These are phyloP conservation scores for Geotrichum europaeum DNA, from an alignment of 1,139 yeast genomes.

Conservation along the genomic window DNA sequence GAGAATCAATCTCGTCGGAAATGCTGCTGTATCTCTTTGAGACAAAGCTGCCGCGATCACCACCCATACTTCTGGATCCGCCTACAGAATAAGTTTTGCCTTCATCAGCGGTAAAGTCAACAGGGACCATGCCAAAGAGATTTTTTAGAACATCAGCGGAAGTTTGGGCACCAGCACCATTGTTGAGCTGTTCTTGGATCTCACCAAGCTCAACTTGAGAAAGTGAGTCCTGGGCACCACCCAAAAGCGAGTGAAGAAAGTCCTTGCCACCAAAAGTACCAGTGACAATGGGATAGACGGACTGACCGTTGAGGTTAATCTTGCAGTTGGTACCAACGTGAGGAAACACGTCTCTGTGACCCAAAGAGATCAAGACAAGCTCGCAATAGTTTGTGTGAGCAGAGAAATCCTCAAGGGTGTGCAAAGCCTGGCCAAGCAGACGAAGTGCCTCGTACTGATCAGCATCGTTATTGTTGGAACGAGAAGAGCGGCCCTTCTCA, in stretches of 20 bases:
- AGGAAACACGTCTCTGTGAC: conserved; percentile 26
- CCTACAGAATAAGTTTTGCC: not conserved
- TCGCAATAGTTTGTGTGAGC: conserved; percentile 27
- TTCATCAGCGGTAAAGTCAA: conserved; percentile 10
- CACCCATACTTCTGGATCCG: conserved; percentile 11
- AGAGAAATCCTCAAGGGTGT: conserved; percentile 26
- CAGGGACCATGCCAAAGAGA: conserved; percentile 16
- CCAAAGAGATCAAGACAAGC: conserved; percentile 24
- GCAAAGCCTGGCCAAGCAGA: conserved; percentile 28
- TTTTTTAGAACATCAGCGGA: conserved; percentile 14
- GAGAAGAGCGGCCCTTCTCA: conserved; percentile 23
- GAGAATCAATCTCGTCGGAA: conserved; percentile 14
- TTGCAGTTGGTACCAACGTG: conserved; percentile 26
- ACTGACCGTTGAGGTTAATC: conserved; percentile 23
- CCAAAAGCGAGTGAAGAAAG: conserved; percentile 26
- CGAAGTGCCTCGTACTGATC: conserved; percentile 25
- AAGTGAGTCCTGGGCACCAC: conserved; percentile 28
- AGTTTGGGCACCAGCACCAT: conserved; percentile 6
- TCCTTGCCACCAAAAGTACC: conserved; percentile 30
- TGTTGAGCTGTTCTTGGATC: conserved; percentile 17
- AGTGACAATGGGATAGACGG: conserved; percentile 27
- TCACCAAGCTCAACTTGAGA: conserved; percentile 24
- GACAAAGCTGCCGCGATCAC: not conserved
- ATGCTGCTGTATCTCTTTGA: conserved; percentile 1
- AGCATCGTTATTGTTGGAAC: conserved; percentile 14